Conservation (phyloP, 768 basidiomycete species). For the Filobasidium wieringae region DNA sequence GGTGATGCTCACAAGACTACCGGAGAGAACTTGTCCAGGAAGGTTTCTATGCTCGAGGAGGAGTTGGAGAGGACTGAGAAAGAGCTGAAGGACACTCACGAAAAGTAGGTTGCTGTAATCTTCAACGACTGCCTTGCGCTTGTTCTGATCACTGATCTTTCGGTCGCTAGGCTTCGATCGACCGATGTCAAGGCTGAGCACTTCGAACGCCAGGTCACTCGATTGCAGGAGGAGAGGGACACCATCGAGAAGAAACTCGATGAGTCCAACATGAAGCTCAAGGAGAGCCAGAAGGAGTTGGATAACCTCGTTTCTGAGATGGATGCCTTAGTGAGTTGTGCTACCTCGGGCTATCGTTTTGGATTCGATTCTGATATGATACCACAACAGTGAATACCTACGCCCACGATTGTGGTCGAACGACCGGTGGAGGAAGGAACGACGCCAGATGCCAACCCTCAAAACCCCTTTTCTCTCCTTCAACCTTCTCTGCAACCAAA, state of each 20-base stretch:
- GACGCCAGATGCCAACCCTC: too few relatives aligned
- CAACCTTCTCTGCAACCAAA: too few relatives aligned
- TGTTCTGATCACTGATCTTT: not conserved
- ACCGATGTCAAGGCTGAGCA: constrained; percentile 99
- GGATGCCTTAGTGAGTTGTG: constrained; percentile 46
- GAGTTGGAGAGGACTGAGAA: constrained; percentile 93
- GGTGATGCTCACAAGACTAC: constrained; percentile 58
- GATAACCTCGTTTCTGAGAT: constrained; percentile 68
- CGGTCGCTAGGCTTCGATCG: constrained; percentile 60
- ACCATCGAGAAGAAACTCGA: constrained; percentile 89
- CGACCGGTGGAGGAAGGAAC: not conserved
- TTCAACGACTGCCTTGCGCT: not conserved
- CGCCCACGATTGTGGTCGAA: not conserved
- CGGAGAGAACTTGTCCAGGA: constrained; percentile 62
- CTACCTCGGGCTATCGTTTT: not conserved
- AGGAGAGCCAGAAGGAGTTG: constrained; percentile 62
- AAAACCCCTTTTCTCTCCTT: too few relatives aligned
- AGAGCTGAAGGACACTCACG: constrained; percentile 88
- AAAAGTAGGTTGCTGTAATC: constrained; percentile 61
- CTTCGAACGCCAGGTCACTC: constrained; percentile 80
- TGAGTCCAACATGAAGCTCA: constrained; percentile 53
- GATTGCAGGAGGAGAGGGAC: constrained; percentile 83
- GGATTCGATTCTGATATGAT: not conserved
- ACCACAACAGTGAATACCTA: not conserved
- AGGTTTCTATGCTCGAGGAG: constrained; percentile 84